Evolutionary conservation across 805 yeast genomes (phyloP).

Genomic region (Yamadazyma endophytica): DNA sequence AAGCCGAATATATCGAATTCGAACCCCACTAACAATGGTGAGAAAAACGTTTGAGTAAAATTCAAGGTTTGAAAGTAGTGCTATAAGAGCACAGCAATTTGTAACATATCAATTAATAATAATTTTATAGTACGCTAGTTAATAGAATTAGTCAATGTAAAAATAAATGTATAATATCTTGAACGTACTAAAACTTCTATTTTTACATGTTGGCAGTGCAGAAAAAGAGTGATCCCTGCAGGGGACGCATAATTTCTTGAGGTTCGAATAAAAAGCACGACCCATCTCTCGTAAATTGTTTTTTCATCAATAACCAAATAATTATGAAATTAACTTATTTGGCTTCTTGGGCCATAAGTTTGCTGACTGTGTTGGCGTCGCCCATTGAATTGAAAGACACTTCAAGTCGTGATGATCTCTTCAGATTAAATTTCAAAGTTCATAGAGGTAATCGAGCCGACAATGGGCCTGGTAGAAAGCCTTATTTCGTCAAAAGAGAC

Average conservation of each 20-base stretch:
- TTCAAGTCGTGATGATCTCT: conserved; percentile 2
- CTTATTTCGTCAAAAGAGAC: conserved; percentile 9
- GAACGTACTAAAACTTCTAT: too few relatives aligned
- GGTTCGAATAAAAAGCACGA: neutral
- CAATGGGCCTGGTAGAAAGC: conserved; percentile 5
- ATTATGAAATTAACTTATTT: neutral
- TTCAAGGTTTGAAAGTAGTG: too few relatives aligned
- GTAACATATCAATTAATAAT: too few relatives aligned
- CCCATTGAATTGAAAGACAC: neutral
- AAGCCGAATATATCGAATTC: too few relatives aligned
- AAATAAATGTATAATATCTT: too few relatives aligned
- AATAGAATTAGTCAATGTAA: too few relatives aligned
- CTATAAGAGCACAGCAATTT: too few relatives aligned
- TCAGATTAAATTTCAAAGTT: conserved; percentile 9
- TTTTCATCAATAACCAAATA: neutral
- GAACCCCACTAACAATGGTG: too few relatives aligned
- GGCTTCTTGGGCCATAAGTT: neutral
- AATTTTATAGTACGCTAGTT: too few relatives aligned
- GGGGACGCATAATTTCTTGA: conserved; percentile 1
- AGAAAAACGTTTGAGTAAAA: too few relatives aligned
- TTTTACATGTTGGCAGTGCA: too few relatives aligned
- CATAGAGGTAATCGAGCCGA: conserved; percentile 11
- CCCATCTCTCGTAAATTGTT: neutral
- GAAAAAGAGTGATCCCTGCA: too few relatives aligned
- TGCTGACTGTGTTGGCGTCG: neutral